Conservation (phyloP, 2,329 filamentous ascomycete genomes). For the Cordyceps cateniannulata region DNA sequence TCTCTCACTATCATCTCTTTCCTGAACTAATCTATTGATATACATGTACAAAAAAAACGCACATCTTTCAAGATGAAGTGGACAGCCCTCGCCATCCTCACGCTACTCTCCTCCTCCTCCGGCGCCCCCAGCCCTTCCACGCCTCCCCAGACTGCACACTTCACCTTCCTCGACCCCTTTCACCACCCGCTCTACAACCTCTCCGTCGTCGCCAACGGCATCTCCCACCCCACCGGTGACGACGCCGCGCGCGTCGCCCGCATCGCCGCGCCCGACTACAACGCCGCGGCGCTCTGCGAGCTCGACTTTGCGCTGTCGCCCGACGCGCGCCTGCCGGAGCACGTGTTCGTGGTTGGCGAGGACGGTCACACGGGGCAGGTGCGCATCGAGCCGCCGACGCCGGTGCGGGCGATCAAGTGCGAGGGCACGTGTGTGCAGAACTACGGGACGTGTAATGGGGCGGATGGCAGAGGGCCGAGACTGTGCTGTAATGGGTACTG, state of each 20-base stretch:
- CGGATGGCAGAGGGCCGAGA: slow-evolving; percentile 29
- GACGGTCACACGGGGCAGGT: slow-evolving; percentile 32
- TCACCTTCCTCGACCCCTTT: slow-evolving; percentile 38
- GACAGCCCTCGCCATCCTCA: not conserved
- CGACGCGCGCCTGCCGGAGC: slow-evolving; percentile 19
- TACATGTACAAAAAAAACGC: not conserved
- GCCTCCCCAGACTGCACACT: slow-evolving; percentile 31
- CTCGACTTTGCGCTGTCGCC: slow-evolving; percentile 25
- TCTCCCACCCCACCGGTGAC: slow-evolving; percentile 32
- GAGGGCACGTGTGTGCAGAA: slow-evolving; percentile 34
- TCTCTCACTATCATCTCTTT: too few relatives aligned
- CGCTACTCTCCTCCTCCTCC: not conserved
- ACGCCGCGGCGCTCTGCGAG: slow-evolving; percentile 34
- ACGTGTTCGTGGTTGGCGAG: slow-evolving; percentile 20
- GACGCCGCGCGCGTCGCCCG: slow-evolving; percentile 31
- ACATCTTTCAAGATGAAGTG: slow-evolving; percentile 17
- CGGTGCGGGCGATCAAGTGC: slow-evolving; percentile 37
- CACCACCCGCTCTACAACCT: slow-evolving; percentile 31
- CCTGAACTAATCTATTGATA: too few relatives aligned
- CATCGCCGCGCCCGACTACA: slow-evolving; percentile 38
- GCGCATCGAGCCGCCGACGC: slow-evolving; percentile 37
- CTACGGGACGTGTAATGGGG: slow-evolving; percentile 30
- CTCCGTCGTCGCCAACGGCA: slow-evolving; percentile 36
- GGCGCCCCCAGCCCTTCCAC: slow-evolving; percentile 18
- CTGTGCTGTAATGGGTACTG: slow-evolving; percentile 39